Percentiles rank a stretch among this genome's conserved stretches.
Conservation (phyloP, 768 basidiomycete genomes). For the Boletus barrowsii region DNA sequence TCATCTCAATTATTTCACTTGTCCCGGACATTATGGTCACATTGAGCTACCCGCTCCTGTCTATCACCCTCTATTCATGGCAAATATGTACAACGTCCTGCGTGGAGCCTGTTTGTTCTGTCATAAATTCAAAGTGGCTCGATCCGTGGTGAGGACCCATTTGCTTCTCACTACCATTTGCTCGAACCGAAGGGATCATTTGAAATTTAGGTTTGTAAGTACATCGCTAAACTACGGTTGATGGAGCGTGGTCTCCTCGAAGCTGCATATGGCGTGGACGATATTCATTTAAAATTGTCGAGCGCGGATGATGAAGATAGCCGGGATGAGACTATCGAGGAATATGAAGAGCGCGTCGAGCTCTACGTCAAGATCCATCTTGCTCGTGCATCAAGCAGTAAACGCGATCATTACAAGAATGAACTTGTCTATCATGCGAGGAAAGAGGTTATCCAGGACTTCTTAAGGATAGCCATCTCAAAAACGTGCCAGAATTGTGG, state of each 20-base stretch:
- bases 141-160: slow-evolving; percentile 55
- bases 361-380: slow-evolving; percentile 59
- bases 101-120: slow-evolving; percentile 92
- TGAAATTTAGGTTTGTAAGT: slow-evolving; percentile 66
- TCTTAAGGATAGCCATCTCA: slow-evolving; percentile 63
- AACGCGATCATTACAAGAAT: slow-evolving; percentile 87
- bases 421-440: slow-evolving; percentile 82
- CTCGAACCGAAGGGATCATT: slow-evolving; percentile 8
- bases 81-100: slow-evolving; percentile 82
- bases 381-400: slow-evolving; percentile 44
- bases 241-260: slow-evolving; percentile 87
- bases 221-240: slow-evolving; percentile 79
- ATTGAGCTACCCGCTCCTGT: slow-evolving; percentile 95
- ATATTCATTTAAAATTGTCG: slow-evolving; percentile 47
- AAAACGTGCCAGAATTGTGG: slow-evolving; percentile 84
- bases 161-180: slow-evolving; percentile 10
- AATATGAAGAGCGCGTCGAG: slow-evolving; percentile 62
- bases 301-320: slow-evolving; percentile 37
- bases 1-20: slow-evolving; percentile 86
- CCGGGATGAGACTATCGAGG: slow-evolving; percentile 55
- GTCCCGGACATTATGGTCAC: slow-evolving; percentile 98
- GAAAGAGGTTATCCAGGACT: slow-evolving; percentile 78
- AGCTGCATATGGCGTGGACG: slow-evolving; percentile 74
- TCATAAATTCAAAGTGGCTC: slow-evolving; percentile 82
- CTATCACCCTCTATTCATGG: slow-evolving; percentile 95